Base-by-base conservation (phyloP, 192 early-diverging fungal species). In the Ambispora gerdemannii region DNA sequence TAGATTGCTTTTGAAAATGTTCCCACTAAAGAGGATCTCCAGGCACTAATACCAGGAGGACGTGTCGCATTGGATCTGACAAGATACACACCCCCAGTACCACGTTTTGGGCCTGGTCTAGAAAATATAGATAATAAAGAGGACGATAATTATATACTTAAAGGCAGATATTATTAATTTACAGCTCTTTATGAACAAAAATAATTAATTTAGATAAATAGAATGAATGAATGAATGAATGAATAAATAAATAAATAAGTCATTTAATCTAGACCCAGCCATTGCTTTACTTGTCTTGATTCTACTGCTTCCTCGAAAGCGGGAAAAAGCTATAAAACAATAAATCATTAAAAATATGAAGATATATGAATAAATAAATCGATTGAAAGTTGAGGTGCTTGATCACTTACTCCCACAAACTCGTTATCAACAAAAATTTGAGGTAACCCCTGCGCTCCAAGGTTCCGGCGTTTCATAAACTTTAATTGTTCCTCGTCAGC, bases 41-140 rank as follows among this genome's bases (percentile, higher is more conserved):
- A 82, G 47, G 71, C 67, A 15, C 60, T 84, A 67, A 82, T 84
- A 63, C 85, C 85, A 24, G 76, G 79, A 61, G 85, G 85, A 27
- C 75, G 85, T 6, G 22, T 32, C 10, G 38, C 50, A n/a, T 22
- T 15, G 17, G 56, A 60, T 3, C 15, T 60, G 35, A 50, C 56
- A 30, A 70, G 60, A 4, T 70, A 70, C 50, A 49, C 36, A 0
- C 55, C 35, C n/a, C 68, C 68, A n/a, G 7, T 0, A 1, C 53
- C 68, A n/a, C 35, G 36, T 13, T 70, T 70, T 60, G 56, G 68
- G 17, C 68, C 55, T 31, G 27, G 22, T 24, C 10, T 30, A 11
- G 33, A 59, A n/a, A 47, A 24, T 20, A 34, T 31, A 31, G 27
- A 6, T 3, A 53, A 50, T 22, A 7, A 35, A 11, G 33, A 27